Conservation (phyloP, 805 yeast species). For the Candida arabinofermentans region DNA sequence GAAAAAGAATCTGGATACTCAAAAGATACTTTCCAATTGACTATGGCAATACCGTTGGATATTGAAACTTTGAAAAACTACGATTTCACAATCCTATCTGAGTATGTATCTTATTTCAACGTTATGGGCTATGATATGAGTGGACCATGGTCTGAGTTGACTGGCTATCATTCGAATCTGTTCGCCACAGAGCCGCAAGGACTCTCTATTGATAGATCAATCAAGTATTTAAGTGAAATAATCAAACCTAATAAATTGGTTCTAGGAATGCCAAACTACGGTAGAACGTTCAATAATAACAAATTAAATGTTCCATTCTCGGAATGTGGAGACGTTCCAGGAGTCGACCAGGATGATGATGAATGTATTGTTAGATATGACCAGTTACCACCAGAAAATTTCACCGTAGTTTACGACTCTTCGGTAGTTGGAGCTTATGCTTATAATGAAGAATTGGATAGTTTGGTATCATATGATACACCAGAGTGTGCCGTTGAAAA, state of each 20-base stretch:
- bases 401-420: constrained; percentile 47
- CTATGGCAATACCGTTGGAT: constrained; percentile 78
- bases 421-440: constrained; percentile 52
- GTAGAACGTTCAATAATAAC: constrained; percentile 35
- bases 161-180: constrained; percentile 71
- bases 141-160: constrained; percentile 66
- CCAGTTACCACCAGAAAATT: constrained; percentile 22
- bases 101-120: constrained; percentile 66
- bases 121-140: constrained; percentile 88
- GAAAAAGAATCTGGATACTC: constrained; percentile 26
- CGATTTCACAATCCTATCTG: constrained; percentile 51
- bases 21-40: constrained; percentile 39
- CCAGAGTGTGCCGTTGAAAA: constrained; percentile 48
- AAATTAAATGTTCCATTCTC: constrained; percentile 11
- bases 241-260: constrained; percentile 42
- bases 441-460: constrained; percentile 34
- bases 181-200: constrained; percentile 21
- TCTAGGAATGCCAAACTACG: constrained; percentile 88
- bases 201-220: constrained; percentile 43
- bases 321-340: constrained; percentile 18
- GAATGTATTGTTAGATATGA: constrained; percentile 24
- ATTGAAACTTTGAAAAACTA: constrained; percentile 40
- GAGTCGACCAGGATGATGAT: constrained; percentile 6
- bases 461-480: constrained; percentile 66
- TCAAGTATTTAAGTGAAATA: constrained; percentile 26